These are phyloP conservation scores for Linnemannia elongata DNA, from an alignment of 192 early-diverging fungal genomes.

Conservation along the genomic window DNA sequence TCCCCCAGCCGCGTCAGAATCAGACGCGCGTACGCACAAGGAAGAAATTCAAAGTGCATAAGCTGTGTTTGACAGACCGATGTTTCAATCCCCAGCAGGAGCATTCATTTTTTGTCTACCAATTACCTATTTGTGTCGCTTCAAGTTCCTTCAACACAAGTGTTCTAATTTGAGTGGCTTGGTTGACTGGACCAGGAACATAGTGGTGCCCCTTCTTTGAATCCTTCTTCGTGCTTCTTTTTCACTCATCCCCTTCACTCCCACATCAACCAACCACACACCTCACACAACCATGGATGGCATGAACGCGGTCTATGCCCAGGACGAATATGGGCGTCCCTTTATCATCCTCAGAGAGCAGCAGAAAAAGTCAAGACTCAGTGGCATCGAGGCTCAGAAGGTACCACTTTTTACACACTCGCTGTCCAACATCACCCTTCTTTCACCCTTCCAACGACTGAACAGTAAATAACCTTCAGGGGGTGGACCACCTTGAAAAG, in stretches of 20 bases:
- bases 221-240: conserved; percentile 11
- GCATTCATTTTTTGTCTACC: not conserved
- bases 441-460: not conserved
- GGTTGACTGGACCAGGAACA: not conserved
- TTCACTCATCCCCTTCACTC: conserved; percentile 9
- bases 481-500: not conserved
- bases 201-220: not conserved
- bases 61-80: not conserved
- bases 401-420: conserved; percentile 61
- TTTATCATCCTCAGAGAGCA: conserved; percentile 99
- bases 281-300: conserved; percentile 42
- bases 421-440: not conserved
- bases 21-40: conserved; percentile 3
- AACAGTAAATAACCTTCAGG: conserved; percentile 3
- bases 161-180: conserved; percentile 14
- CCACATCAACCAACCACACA: conserved; percentile 6
- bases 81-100: not conserved
- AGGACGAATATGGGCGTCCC: conserved; percentile 97
- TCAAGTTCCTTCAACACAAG: not conserved
- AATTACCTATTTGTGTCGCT: not conserved
- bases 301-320: conserved; percentile 86
- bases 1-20: conserved; percentile 2
- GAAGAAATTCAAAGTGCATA: not conserved
- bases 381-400: conserved; percentile 96
- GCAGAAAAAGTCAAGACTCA: conserved; percentile 90